These are phyloP conservation scores for Bonia amplexicaulis DNA, from an alignment of 176 grass and related monocot species.

Conservation along the genomic window DNA sequence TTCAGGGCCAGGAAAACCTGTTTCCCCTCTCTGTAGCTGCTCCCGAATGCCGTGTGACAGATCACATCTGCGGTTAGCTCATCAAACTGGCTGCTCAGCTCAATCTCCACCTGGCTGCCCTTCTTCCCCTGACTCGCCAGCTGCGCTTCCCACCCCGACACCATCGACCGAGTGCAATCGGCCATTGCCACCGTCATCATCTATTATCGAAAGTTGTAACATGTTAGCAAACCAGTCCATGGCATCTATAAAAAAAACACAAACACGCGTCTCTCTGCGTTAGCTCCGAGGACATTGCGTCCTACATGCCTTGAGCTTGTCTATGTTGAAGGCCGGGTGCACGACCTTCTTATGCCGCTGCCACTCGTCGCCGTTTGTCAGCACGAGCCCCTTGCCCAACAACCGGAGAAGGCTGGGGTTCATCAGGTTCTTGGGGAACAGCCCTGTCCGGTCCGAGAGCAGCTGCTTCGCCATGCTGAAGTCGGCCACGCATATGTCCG, in stretches of 20 bases:
- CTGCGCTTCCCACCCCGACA: slow-evolving; percentile 26
- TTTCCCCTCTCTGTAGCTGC: slow-evolving; percentile 38
- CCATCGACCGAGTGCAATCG: slow-evolving; percentile 38
- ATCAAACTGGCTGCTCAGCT: slow-evolving; percentile 42
- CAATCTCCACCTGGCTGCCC: slow-evolving; percentile 23
- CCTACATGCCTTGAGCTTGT: slow-evolving; percentile 57
- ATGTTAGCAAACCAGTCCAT: no score
- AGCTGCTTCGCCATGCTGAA: slow-evolving; percentile 41
- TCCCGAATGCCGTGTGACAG: slow-evolving; percentile 49
- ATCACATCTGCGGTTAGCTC: slow-evolving; percentile 7
- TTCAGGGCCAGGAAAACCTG: slow-evolving; percentile 37
- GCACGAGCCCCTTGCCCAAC: slow-evolving; percentile 41
- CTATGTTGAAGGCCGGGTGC: slow-evolving; percentile 59
- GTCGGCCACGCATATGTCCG: slow-evolving; percentile 6
- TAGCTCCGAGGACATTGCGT: background rate
- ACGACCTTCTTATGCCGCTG: slow-evolving; percentile 48
- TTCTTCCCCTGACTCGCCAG: background rate
- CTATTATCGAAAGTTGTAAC: background rate
- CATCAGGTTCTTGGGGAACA: slow-evolving; percentile 32
- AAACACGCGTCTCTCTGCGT: background rate
- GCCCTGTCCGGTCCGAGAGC: slow-evolving; percentile 42
- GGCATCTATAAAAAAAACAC: background rate
- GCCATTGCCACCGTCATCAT: slow-evolving; percentile 45
- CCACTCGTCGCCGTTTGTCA: slow-evolving; percentile 48
- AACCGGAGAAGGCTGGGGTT: slow-evolving; percentile 6